Conservation (phyloP, 2,329 filamentous ascomycete genomes). For the Lecanoromycetidae sp. region DNA sequence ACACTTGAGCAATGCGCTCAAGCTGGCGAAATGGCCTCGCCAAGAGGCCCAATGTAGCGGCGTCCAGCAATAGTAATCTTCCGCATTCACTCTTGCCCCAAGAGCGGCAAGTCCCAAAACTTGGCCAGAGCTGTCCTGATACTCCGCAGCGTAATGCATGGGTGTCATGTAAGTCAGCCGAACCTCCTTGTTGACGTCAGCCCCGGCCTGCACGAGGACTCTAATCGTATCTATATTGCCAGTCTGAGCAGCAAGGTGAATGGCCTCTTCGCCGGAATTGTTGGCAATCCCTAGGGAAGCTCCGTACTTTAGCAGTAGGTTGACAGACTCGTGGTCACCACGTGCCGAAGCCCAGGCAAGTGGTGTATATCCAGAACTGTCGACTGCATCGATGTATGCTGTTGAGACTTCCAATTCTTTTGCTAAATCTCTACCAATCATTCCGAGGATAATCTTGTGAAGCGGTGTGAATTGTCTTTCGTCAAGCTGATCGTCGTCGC, state of each 20-base stretch:
- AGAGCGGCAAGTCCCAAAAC: background rate
- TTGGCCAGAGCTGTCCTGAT: background rate
- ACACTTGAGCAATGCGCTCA: background rate
- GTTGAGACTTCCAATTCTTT: constrained; percentile 18
- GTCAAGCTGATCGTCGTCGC: constrained; percentile 20
- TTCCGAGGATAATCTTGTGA: constrained; percentile 22
- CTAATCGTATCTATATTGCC: background rate
- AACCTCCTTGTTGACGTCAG: background rate
- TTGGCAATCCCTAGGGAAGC: constrained; percentile 20
- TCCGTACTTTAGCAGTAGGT: constrained; percentile 19
- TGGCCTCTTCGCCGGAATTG: background rate
- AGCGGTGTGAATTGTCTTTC: constrained; percentile 19
- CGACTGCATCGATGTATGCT: constrained; percentile 19
- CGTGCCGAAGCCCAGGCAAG: constrained; percentile 22
- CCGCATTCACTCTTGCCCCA: background rate
- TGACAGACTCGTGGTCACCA: constrained; percentile 18
- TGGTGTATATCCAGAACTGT: constrained; percentile 21
- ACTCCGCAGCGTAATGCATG: background rate
- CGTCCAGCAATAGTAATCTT: background rate
- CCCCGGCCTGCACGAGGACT: background rate
- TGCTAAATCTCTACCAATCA: constrained; percentile 19
- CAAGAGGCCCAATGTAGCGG: background rate
- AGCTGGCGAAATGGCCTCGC: background rate
- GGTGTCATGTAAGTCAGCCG: background rate
- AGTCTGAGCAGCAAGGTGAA: background rate